These are phyloP conservation scores for Forsythia suspensa DNA, from an alignment of 257 asterid species.

Conservation along the genomic window DNA sequence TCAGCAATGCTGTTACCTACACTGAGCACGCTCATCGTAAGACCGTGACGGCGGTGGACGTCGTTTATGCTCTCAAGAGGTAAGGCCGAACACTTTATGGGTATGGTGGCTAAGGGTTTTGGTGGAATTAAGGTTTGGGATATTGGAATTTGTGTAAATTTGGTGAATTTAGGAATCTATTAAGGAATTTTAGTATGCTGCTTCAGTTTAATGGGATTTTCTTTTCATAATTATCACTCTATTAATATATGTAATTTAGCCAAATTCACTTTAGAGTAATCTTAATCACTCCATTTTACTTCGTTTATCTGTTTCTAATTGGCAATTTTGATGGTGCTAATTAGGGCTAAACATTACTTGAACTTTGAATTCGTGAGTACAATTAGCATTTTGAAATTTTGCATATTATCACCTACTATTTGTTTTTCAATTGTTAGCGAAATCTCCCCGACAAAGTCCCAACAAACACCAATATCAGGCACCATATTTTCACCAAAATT, in stretches of 20 bases:
- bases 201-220: no score
- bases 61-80: conserved; percentile 59
- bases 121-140: no score
- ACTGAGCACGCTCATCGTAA: conserved; percentile 61
- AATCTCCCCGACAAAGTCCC: no score
- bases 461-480: no score
- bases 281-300: neutral
- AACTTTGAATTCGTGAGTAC: no score
- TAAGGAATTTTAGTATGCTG: neutral
- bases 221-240: neutral
- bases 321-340: no score
- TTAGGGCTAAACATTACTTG: no score
- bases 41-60: conserved; percentile 64
- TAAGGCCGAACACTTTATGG: conserved; percentile 58
- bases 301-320: no score
- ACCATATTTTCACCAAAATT: no score
- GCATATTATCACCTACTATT: no score
- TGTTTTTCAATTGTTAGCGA: no score
- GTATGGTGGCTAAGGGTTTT: conserved; percentile 50
- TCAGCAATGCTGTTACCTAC: conserved; percentile 57
- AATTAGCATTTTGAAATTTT: neutral
- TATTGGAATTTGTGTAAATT: conserved; percentile 21
- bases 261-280: conserved; percentile 15
- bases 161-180: neutral
- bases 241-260: conserved; percentile 40